Evolutionary conservation across 257 asterid species (phyloP), one percentile per base, ranked within the genome.

Genomic region (Salvia rosmarinus): DNA sequence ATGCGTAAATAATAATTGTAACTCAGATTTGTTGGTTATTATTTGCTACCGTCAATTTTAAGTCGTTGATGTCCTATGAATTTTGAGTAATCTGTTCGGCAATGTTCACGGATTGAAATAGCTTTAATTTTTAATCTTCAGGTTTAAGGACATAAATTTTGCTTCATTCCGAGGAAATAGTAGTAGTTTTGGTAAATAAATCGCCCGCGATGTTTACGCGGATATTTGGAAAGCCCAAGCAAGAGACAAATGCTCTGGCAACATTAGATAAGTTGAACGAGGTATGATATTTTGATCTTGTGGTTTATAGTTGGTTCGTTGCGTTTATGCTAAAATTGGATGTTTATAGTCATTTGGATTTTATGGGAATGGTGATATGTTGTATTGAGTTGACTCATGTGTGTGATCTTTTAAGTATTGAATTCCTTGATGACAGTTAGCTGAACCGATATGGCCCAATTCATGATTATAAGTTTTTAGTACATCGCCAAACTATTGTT

Each of bases 211-310:
- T 87, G 94, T 83, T 87, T 74, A 20, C 78, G 34, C 83, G 86
- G 58, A 68, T 87, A 23, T 87, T 87, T 44, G 86, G 94, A 58
- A 87, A 83, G 78, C 87, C 89, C 32, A 80, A 80, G 79, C 81
- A 80, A 65, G 87, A 87, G 75, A 37, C 86, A 14, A 80, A 77
- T 85, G 82, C 90, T 76, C 78, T 83, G 52, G 75, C 81, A 54
- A 80, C 89, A 9, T 51, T 87, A 12, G 87, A 83, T 66, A 85
- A 87, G 79, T 70, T 87, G 78, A 85, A 76, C n/a, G 90, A 87
- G 90, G 94, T 87, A 75, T 70, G 16, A 12, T 19, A 7, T 25
- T 61, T 50, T 64, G 70, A 67, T 79, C 77, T 12, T 46, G 62
- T 58, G 5, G 57, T 39, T 75, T 14, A 2, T 30, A 70, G 12